Evolutionary conservation across 2,329 filamentous ascomycete species (phyloP).

Genomic region (Colletotrichum cereale): DNA sequence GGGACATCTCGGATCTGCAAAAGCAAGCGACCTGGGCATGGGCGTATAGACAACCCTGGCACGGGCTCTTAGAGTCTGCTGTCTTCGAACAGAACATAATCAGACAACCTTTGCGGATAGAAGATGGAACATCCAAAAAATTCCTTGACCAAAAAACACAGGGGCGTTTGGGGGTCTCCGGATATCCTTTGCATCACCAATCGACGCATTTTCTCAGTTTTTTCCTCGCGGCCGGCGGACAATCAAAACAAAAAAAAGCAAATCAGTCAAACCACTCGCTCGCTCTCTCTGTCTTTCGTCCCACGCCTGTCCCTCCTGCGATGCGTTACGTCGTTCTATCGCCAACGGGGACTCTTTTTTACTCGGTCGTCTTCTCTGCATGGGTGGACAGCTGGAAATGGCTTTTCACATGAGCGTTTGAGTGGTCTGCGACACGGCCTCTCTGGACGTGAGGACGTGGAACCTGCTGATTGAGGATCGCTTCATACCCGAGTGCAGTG

Average conservation of each 20-base stretch:
- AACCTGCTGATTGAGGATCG: conserved; percentile 72
- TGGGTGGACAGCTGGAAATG: conserved; percentile 70
- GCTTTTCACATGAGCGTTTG: conserved; percentile 69
- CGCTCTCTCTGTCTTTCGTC: conserved; percentile 19
- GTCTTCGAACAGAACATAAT: conserved; percentile 56
- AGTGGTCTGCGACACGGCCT: conserved; percentile 50
- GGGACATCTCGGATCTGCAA: conserved; percentile 71
- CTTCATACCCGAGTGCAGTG: conserved; percentile 70
- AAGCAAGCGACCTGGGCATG: conserved; percentile 60
- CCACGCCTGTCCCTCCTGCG: conserved; percentile 12
- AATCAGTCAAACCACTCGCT: conserved; percentile 25
- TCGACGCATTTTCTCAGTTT: conserved; percentile 49
- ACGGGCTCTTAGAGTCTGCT: conserved; percentile 51
- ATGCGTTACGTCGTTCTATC: conserved; percentile 4
- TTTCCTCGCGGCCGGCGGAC: conserved; percentile 41
- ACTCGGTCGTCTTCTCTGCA: conserved; percentile 54
- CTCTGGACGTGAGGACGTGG: conserved; percentile 70
- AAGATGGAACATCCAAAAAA: conserved; percentile 75
- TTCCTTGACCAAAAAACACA: conserved; percentile 64
- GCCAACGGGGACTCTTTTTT: conserved; percentile 35
- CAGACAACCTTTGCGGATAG: conserved; percentile 72
- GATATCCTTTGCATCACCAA: conserved; percentile 80
- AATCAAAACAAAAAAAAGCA: conserved; percentile 53
- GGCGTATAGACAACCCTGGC: conserved; percentile 61
- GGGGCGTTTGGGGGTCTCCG: conserved; percentile 81